Evolutionary conservation across 805 yeast species (phyloP), one percentile per base, ranked within the genome.

Genomic region (Tetrapisispora nanseiensis): DNA sequence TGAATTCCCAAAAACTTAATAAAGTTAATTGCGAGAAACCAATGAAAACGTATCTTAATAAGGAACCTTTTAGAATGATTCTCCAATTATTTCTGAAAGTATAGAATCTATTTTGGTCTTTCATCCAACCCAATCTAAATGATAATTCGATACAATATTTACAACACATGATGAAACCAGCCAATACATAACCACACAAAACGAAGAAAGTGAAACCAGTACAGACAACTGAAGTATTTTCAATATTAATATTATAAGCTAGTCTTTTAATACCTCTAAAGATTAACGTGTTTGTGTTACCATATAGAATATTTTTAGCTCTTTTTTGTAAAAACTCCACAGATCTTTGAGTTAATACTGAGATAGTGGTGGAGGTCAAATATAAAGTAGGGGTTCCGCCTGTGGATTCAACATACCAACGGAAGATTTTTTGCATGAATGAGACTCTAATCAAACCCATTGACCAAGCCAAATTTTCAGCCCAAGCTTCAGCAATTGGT

Each of bases 401-500:
- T 1, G 97, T 87, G 22, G 92, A 66, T 58, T 83, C 87, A 33
- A 84, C 78, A 54, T 81, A 84, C 95, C 95, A 84, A 54, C 90
- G 69, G 63, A 84, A 82, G 46, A 83, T 80, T 47, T 75, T 68
- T 63, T 89, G 95, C 95, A 89, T 85, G 59, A 87, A 89, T 5
- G 58, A 56, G 33, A 83, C 75, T 59, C 82, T 70, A 53, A 89
- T 86, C 46, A 89, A 70, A 6, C 97, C 97, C 85, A 89, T 85
- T 3, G 95, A 84, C 97, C 97, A 89, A 28, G 89, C 89, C 55
- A 89, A 70, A 59, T 89, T 87, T 61, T 86, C 95, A 8, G 89
- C 71, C 97, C 97, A 89, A 11, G 95, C 80, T 11, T 83, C 72
- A 9, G 95, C 96, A 55, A 89, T 85, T 16, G 96, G 96, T n/a